Conservation (phyloP, 352 stramenopile species). For the Phytophthora sp. region DNA sequence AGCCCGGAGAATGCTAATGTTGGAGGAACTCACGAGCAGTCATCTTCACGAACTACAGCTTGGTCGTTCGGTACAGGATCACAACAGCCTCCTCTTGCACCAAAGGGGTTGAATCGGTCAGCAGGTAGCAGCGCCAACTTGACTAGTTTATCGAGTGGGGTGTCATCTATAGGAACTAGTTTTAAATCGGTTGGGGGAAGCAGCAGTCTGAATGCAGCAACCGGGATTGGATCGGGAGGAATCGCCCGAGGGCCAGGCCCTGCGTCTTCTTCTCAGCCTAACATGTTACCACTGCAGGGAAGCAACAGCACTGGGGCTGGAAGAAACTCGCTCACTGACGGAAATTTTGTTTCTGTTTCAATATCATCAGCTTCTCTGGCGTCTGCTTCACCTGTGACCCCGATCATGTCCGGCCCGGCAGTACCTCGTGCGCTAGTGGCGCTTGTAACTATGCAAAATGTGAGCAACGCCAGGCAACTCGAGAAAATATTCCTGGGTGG, state of each 20-base stretch:
- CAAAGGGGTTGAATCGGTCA: conserved; percentile 36
- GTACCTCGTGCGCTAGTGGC: conserved; percentile 67
- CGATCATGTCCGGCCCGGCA: conserved; percentile 39
- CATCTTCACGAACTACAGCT: conserved; percentile 26
- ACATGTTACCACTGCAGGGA: conserved; percentile 27
- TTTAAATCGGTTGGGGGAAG: conserved; percentile 31
- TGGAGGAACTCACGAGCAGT: conserved; percentile 21
- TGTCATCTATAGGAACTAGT: conserved; percentile 12
- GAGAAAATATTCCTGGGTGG: conserved; percentile 78
- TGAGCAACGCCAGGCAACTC: conserved; percentile 60
- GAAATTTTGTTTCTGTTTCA: conserved; percentile 49
- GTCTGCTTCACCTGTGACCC: conserved; percentile 48
- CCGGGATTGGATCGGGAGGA: conserved; percentile 13
- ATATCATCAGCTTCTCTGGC: conserved; percentile 35
- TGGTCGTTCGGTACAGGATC: conserved; percentile 38
- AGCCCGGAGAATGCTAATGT: conserved; percentile 26
- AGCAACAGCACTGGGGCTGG: conserved; percentile 4
- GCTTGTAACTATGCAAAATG: conserved; percentile 81
- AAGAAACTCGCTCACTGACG: conserved; percentile 15
- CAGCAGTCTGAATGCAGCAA: conserved; percentile 37
- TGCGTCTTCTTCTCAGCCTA: conserved; percentile 32
- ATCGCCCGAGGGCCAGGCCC: conserved; percentile 28
- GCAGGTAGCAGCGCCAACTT: conserved; percentile 35
- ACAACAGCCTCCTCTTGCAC: conserved; percentile 43
- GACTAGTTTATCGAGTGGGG: conserved; percentile 22